A percentile compares a stretch with the other conserved stretches of the same genome.
Conservation (phyloP, 352 stramenopile species). For the Phytophthora fragariaefolia region DNA sequence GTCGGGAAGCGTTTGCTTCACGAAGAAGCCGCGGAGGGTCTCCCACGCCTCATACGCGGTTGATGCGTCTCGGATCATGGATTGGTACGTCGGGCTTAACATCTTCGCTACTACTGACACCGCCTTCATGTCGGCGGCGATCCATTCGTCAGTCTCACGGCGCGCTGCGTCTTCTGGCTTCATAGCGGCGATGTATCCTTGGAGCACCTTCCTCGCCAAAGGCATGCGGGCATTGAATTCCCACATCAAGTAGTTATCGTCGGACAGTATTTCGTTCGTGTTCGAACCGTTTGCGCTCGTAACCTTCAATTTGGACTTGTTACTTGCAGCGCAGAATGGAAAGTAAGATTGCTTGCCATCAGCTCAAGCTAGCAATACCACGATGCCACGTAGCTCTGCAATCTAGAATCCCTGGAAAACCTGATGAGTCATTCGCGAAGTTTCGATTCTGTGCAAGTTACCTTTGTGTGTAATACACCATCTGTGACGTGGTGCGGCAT, state of each 20-base stretch:
- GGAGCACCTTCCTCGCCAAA: slow-evolving; percentile 19
- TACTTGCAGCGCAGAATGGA: not conserved
- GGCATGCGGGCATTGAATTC: slow-evolving; percentile 29
- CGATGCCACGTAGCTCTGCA: too few species aligned
- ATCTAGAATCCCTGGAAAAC: too few species aligned
- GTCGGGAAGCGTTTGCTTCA: slow-evolving; percentile 26
- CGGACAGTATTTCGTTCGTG: not conserved
- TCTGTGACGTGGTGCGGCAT: too few species aligned
- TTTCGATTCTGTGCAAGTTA: too few species aligned
- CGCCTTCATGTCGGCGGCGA: slow-evolving; percentile 14
- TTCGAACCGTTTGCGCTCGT: not conserved
- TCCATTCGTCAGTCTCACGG: slow-evolving; percentile 11
- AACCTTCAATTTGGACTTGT: not conserved
- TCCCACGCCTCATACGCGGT: slow-evolving; percentile 17
- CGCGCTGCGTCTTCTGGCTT: slow-evolving; percentile 6
- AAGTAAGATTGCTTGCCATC: too few species aligned
- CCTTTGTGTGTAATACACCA: too few species aligned
- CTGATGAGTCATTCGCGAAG: too few species aligned
- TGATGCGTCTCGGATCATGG: slow-evolving; percentile 14
- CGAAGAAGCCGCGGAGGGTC: slow-evolving; percentile 21
- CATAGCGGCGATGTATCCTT: too few species aligned
- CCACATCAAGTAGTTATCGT: slow-evolving; percentile 17
- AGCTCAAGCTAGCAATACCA: too few species aligned
- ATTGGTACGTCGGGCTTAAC: slow-evolving; percentile 7
- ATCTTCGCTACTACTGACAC: slow-evolving; percentile 2